phyloP scores from a whole-genome alignment of 176 grass and related monocot species.

The Avena eriantha region DNA sequence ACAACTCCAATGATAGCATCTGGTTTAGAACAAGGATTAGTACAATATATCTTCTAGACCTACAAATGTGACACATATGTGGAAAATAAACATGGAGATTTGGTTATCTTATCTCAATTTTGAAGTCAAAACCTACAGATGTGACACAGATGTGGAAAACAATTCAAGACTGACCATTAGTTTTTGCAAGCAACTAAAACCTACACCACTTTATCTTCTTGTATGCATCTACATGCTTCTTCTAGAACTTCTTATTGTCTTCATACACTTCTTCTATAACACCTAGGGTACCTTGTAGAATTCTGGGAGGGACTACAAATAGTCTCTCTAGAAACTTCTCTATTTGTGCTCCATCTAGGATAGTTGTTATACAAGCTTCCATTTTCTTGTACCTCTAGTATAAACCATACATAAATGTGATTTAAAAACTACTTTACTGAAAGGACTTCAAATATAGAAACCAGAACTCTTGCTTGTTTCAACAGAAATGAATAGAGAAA shows the following conservation, averaged over 20 bases:
- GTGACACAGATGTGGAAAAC: too few species aligned
- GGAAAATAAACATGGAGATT: too few species aligned
- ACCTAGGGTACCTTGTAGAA: slow-evolving; percentile 49
- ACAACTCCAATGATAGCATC: too few species aligned
- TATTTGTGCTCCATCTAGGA: slow-evolving; percentile 42
- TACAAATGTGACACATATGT: too few species aligned
- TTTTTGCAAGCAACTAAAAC: too few species aligned
- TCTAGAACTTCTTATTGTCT: slow-evolving; percentile 72
- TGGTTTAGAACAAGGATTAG: too few species aligned
- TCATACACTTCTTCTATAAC: slow-evolving; percentile 66
- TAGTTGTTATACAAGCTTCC: slow-evolving; percentile 69
- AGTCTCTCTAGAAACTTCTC: slow-evolving; percentile 76
- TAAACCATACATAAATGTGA: not conserved
- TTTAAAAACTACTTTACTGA: slow-evolving; percentile 13
- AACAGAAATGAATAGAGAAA: not conserved
- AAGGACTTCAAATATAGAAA: not conserved
- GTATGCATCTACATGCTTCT: slow-evolving; percentile 73
- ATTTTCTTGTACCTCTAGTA: slow-evolving; percentile 83
- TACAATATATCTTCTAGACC: too few species aligned
- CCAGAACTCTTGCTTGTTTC: not conserved
- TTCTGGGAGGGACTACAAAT: slow-evolving; percentile 63
- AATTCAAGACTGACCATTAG: too few species aligned
- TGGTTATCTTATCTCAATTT: too few species aligned
- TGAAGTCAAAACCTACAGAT: too few species aligned
- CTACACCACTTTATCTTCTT: slow-evolving; percentile 61